phyloP scores from a whole-genome alignment of 2,329 filamentous ascomycete species.

The Aspergillus floridensis region DNA sequence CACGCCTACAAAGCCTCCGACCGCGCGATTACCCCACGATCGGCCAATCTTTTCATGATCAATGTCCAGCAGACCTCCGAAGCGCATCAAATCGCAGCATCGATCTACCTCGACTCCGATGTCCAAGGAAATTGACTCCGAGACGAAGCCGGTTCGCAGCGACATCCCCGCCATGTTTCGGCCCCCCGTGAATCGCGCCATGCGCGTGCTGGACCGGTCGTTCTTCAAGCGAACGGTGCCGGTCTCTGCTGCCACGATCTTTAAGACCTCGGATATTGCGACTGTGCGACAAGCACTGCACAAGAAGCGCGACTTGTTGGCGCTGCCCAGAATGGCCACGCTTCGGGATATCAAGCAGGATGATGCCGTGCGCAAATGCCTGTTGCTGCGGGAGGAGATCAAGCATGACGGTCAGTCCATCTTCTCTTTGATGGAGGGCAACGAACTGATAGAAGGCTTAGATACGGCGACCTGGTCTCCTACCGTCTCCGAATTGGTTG shows the following conservation, averaged over 20 bases:
- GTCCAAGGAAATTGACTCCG: constrained; percentile 18
- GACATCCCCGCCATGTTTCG: constrained; percentile 60
- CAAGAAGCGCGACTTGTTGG: constrained; percentile 64
- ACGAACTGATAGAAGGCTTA: constrained; percentile 30
- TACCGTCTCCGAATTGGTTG: constrained; percentile 65
- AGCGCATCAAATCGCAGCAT: neutral
- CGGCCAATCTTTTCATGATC: neutral
- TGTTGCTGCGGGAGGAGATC: constrained; percentile 40
- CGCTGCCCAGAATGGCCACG: constrained; percentile 60
- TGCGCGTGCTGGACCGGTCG: constrained; percentile 75
- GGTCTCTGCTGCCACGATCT: constrained; percentile 73
- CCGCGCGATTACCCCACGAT: neutral
- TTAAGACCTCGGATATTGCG: constrained; percentile 71
- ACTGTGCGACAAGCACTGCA: constrained; percentile 66
- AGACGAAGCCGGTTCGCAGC: constrained; percentile 21
- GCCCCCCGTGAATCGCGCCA: constrained; percentile 76
- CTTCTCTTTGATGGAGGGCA: constrained; percentile 12
- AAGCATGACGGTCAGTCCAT: constrained; percentile 40
- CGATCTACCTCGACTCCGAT: neutral
- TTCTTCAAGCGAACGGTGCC: constrained; percentile 77
- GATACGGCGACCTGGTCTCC: constrained; percentile 74
- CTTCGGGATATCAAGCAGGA: constrained; percentile 59
- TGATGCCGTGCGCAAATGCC: constrained; percentile 34
- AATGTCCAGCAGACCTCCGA: neutral
- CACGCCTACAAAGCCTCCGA: neutral